Evolutionary conservation across 2,329 filamentous ascomycete species (phyloP), one percentile per base, ranked within the genome.

Genomic region (Helicocarpus griseus): DNA sequence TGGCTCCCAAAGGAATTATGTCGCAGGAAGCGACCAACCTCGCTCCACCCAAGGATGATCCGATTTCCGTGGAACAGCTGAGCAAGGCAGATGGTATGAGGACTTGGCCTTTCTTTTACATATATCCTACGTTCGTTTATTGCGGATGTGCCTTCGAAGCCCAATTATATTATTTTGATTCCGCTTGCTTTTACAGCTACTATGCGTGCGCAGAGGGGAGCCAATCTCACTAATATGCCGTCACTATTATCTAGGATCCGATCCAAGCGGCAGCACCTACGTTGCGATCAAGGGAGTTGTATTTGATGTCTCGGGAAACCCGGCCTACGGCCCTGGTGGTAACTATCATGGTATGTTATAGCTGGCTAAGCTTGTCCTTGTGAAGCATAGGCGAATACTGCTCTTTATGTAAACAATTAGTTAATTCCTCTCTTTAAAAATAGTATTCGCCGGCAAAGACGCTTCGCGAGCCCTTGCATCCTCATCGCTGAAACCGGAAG

Each of bases 391-490:
- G n/a, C n/a, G n/a, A n/a, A n/a, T n/a, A n/a, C n/a, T n/a, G n/a
- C n/a, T n/a, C n/a, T n/a, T n/a, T n/a, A n/a, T n/a, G n/a, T n/a
- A n/a, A n/a, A n/a, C 38, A 28, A 33, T 7, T n/a, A 17, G 7
- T 28, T 1, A 21, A 6, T 4, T 29, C 17, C 21, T 21, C 31
- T 17, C 26, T 4, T 4, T 1, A 35, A 40, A 50, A 45, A 39
- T 59, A 98, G 93, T 96, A 19, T 98, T 98, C 65, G 87, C 89
- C 2, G 93, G 93, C 55, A 95, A 95, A 65, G 94, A 98, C 64
- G 86, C 93, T 24, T 97, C 93, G n/a, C 82, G 89, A 55, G 93
- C 89, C 5, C 79, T 98, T 1, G 93, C 83, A 9, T 84, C 83
- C 67, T 93, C 89, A 1, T 95, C 89, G 6, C 82, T 90, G 47